Base-by-base conservation (phyloP, 2,329 filamentous ascomycete species). In the Fusarium luffae region DNA sequence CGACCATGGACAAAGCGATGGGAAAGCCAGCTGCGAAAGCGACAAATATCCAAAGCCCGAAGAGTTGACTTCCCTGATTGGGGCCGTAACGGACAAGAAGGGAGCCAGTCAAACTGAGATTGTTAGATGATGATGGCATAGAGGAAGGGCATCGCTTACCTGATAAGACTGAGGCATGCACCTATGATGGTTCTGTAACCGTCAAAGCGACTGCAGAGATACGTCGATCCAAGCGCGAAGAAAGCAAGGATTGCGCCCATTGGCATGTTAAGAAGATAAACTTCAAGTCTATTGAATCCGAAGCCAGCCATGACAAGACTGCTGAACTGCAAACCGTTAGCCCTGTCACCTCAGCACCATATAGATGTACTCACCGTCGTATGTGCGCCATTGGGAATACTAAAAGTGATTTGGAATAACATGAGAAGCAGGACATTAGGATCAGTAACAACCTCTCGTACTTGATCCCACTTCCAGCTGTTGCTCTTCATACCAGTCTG, bases 241-340 rank as follows among this genome's bases (percentile, higher is more conserved):
- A 64, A 59, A 2, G 69, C 71, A 0, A 74, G 57, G 1, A 72
- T 72, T 0, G 67, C 71, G 14, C 71, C 71, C 61, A 65, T 71
- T 1, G 71, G 71, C n/a, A 74, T 74, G 25, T 74, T 74, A 5
- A 74, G 52, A 0, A 74, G 52, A 19, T 74, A 74, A 0, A 74
- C 71, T 21, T 74, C 61, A 6, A 74, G 64, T n/a, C 28, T 49
- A 0, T 57, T 67, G 16, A 74, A 74, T 0, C 71, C 71, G 14
- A 74, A 74, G 1, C 71, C 71, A 8, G 66, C 59, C 71, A 74
- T 74, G 27, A 74, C 69, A 6, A 74, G 51, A 37, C 69, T 74
- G n/a, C 69, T 74, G 16, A 74, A 74, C 66, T 73, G n/a, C 9
- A 16, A 2, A 6, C 1, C 3, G 27, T 72, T 11, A 72, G 50